These are phyloP conservation scores for Withania somnifera DNA, from an alignment of 305 asterid genomes.

Conservation along the genomic window DNA sequence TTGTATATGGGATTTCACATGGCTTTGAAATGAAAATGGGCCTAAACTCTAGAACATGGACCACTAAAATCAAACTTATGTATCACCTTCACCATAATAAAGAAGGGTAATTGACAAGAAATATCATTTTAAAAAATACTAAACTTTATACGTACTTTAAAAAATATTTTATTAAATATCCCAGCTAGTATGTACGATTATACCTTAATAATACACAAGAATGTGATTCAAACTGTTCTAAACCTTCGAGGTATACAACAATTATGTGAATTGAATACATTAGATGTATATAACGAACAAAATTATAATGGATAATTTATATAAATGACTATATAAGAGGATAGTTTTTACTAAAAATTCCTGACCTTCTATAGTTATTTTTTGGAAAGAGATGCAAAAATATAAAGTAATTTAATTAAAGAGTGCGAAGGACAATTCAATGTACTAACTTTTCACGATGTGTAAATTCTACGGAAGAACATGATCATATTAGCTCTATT, in stretches of 20 bases:
- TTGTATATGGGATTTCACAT: neutral
- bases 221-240: neutral
- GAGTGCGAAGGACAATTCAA: neutral
- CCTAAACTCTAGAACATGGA: neutral
- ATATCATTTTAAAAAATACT: neutral
- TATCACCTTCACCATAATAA: neutral
- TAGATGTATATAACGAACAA: neutral
- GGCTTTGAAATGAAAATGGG: neutral
- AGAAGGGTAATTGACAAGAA: neutral
- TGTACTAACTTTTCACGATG: neutral
- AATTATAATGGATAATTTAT: neutral
- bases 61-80: neutral
- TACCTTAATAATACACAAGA: neutral
- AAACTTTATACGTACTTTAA: neutral
- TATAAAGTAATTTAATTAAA: too few relatives aligned
- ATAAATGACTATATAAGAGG: too few relatives aligned
- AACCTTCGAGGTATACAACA: neutral
- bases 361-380: too few relatives aligned
- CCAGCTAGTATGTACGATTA: neutral
- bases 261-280: neutral
- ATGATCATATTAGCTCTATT: neutral
- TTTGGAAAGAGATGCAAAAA: too few relatives aligned
- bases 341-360: too few relatives aligned
- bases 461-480: neutral
- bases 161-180: neutral